These are phyloP conservation scores for Calocybe cyanea DNA, from an alignment of 768 basidiomycete species.

Conservation along the genomic window DNA sequence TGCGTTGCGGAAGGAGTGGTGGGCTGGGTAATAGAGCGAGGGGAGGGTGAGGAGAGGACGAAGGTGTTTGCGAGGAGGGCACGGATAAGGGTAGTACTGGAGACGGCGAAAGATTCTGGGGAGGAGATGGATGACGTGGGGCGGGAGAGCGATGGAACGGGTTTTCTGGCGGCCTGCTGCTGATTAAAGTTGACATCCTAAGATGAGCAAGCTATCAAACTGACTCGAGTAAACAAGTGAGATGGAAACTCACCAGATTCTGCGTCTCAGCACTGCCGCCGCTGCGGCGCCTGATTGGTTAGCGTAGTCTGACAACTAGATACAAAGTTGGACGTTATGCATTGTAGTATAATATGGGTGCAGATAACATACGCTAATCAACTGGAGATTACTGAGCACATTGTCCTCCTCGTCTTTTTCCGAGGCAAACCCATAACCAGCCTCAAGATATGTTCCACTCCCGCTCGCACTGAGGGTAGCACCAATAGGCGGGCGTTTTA, in stretches of 20 bases:
- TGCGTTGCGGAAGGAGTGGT: too few species aligned
- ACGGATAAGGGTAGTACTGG: conserved; percentile 66
- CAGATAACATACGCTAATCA: conserved; percentile 32
- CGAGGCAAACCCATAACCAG: conserved; percentile 2
- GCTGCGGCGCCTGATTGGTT: too few species aligned
- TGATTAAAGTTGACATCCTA: conserved; percentile 1
- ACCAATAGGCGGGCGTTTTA: conserved; percentile 9
- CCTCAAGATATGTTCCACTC: conserved; percentile 6
- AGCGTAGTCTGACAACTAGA: too few species aligned
- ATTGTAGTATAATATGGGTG: background rate
- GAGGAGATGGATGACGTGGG: conserved; percentile 30
- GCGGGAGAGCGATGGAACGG: conserved; percentile 38
- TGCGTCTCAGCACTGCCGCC: too few species aligned
- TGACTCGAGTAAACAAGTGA: too few species aligned
- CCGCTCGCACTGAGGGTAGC: conserved; percentile 12
- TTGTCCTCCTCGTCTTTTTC: conserved; percentile 27
- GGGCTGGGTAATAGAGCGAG: too few species aligned
- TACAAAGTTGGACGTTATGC: background rate
- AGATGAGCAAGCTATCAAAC: background rate
- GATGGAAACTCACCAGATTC: too few species aligned
- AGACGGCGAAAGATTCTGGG: conserved; percentile 49
- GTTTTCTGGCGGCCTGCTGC: conserved; percentile 31
- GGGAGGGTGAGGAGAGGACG: conserved; percentile 51
- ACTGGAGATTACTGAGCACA: conserved; percentile 23
- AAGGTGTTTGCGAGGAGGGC: conserved; percentile 62